Evolutionary conservation across 2,329 filamentous ascomycete genomes (phyloP), one percentile per base, ranked within the genome.

Genomic region (Fusarium proliferatum): DNA sequence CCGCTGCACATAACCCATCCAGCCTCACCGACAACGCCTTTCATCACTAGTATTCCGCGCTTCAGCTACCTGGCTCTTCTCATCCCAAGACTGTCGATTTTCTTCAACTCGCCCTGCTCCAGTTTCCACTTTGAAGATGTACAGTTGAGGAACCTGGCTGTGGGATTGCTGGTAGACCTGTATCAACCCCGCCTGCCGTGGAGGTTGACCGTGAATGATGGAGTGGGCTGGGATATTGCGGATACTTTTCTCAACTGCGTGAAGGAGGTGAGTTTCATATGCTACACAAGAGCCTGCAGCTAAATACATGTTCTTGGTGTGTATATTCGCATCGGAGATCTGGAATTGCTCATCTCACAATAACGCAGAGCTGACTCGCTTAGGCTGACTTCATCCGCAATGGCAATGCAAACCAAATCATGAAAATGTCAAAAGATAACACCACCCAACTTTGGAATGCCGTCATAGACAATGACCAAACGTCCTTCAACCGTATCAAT

Each of bases 391-490:
- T 95, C 76, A 86, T 97, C 57, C 90, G 95, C 58, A 96, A 96
- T 76, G 94, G 95, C 49, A 96, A 93, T 61, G 94, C 94, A 21
- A 95, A 96, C 80, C 92, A 93, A 69, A 95, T 97, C 78, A 97
- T 97, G 94, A 92, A 91, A 61, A 85, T 98, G 78, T 94, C 92
- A 69, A 95, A 95, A 80, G 91, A 93, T 51, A 91, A 97, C 80
- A 96, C 94, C 19, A 94, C 91, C 12, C 89, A 92, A 38, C 86
- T 98, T 39, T 98, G 95, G 94, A 88, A 91, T 73, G 89, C 93
- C 15, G 93, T 97, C 46, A 88, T 92, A 80, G 89, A 93, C 75
- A 93, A 97, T 77, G 91, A 98, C 82, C 91, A 93, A 76, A 75
- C 85, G 13, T 85, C 91, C 45, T 98, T 93, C 83, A 88, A 89